Evolutionary conservation across 106 monocot species (phyloP).

Genomic region (Triglochin maritima): DNA sequence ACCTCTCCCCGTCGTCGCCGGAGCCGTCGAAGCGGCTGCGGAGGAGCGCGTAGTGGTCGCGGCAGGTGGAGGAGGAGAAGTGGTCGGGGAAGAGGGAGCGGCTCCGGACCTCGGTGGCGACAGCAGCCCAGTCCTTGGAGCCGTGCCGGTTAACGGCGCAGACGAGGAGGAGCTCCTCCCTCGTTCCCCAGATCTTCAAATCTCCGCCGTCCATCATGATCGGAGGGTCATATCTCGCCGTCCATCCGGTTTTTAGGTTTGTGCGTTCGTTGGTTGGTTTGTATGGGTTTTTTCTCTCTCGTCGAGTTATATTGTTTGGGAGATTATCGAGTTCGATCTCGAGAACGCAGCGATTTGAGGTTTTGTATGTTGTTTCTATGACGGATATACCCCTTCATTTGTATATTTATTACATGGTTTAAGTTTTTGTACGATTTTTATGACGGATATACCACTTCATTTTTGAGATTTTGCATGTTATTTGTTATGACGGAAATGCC

Average conservation of each 20-base stretch:
- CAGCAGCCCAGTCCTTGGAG: constrained; percentile 57
- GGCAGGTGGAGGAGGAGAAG: constrained; percentile 44
- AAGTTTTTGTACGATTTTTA: no score
- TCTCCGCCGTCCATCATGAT: constrained; percentile 39
- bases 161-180: constrained; percentile 90
- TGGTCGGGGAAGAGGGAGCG: constrained; percentile 6
- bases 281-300: neutral
- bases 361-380: no score
- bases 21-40: constrained; percentile 43
- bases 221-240: neutral
- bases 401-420: no score
- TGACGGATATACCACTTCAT: no score
- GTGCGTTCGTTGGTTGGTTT: neutral
- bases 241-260: neutral
- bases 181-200: constrained; percentile 83
- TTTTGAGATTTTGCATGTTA: no score
- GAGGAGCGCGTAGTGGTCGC: constrained; percentile 35
- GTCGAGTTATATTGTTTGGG: neutral
- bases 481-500: no score
- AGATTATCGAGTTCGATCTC: no score
- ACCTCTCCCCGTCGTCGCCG: neutral
- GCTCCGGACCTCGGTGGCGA: constrained; percentile 45
- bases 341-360: no score
- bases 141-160: constrained; percentile 77
- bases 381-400: no score